Base-by-base conservation (phyloP, 495 filamentous ascomycete species). In the Bryoglossum gracile region DNA sequence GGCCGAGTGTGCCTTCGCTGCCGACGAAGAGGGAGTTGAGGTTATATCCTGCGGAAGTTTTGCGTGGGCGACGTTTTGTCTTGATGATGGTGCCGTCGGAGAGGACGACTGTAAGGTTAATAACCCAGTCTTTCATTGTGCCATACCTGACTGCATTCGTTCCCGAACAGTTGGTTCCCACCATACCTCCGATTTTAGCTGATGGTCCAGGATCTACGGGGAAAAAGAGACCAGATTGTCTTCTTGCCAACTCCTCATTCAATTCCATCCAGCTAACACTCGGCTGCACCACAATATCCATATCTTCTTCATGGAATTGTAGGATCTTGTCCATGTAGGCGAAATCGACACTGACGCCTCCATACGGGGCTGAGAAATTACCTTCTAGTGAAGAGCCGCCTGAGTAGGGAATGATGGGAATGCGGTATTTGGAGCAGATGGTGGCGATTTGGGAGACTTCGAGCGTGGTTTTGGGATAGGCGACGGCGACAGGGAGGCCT, bases 261-360 rank as follows among this genome's bases (percentile, higher is more conserved):
- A 96, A 66, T 36, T 83, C 77, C 80, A 91, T 88, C 88, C 89
- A 96, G n/a, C 82, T 80, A 32, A 96, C 85, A 8, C 81, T 82
- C 2, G 90, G 90, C 58, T 95, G 90, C 8, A 95, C 89, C 4
- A 92, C 83, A 49, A 95, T 71, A 59, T 96, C 90, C 84, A 95
- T 84, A 63, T 96, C 90, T 4, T 84, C 83, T 44, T 85, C 79
- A 62, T 94, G 83, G 39, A 95, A 71, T 34, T 80, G 70, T 23
- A 95, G 32, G 24, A 94, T 84, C 53, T 82, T 74, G 60, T 94
- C 81, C 90, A 96, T 96, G 55, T 70, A 76, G 13, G 79, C 78
- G 60, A 96, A 95, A 58, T 96, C 90, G 34, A 96, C 86, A 46
- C 81, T 88, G 61, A 96, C 76, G 13, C 90, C 90, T 9, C 88